Percentiles rank a stretch among this genome's conserved stretches.
Evolutionary conservation across 1,284 basidiomycete species (phyloP).

Genomic region (Clitocybe nebularis): DNA sequence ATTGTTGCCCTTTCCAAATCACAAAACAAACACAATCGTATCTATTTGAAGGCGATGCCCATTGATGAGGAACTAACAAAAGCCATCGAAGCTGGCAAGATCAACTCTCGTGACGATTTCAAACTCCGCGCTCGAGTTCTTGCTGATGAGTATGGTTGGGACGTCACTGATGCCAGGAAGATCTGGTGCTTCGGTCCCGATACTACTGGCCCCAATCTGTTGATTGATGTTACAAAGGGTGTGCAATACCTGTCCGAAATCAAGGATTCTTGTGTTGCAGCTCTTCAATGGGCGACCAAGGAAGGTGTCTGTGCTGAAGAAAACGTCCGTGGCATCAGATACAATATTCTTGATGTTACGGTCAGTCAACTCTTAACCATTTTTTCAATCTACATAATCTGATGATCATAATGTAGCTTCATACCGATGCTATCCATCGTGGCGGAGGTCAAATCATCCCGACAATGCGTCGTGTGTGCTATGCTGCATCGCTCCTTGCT

Average conservation of each 20-base stretch:
- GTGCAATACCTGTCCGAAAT: constrained; percentile 98
- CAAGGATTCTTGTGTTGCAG: constrained; percentile 98
- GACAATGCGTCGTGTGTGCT: constrained; percentile 94
- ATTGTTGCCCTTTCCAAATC: constrained; percentile 99
- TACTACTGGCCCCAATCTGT: constrained; percentile 93
- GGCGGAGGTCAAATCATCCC: constrained; percentile 99
- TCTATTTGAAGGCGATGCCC: constrained; percentile 92
- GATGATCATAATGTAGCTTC: constrained; percentile 52
- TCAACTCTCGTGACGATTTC: constrained; percentile 95
- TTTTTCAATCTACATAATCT: background rate
- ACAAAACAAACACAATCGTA: constrained; percentile 99
- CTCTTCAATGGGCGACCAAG: constrained; percentile 99
- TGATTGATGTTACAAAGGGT: constrained; percentile 98
- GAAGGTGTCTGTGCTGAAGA: constrained; percentile 96
- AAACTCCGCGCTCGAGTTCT: constrained; percentile 94
- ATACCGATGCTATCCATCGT: constrained; percentile 99
- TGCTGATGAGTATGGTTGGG: constrained; percentile 97
- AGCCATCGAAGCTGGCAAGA: constrained; percentile 87
- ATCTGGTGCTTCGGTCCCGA: constrained; percentile 96
- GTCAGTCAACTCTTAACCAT: constrained; percentile 12
- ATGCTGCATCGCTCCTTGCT: constrained; percentile 71
- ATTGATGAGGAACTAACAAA: constrained; percentile 92
- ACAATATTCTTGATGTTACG: constrained; percentile 96
- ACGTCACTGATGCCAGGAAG: constrained; percentile 98
- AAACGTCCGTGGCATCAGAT: constrained; percentile 95